These are phyloP conservation scores for Rhizopogon vulgaris DNA, from an alignment of 768 basidiomycete species.

Conservation along the genomic window DNA sequence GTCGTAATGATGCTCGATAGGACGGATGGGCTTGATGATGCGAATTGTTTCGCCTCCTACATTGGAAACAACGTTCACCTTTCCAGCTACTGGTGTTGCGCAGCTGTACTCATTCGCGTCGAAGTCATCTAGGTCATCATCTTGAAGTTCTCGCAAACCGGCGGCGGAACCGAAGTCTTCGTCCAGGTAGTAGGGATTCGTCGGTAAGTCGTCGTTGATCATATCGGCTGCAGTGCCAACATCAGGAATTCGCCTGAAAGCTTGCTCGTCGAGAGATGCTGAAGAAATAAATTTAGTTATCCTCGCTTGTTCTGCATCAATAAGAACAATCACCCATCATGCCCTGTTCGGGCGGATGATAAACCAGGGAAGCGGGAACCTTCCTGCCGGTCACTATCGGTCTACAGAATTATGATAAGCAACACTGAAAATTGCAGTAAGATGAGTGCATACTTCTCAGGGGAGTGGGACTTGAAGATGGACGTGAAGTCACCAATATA, in stretches of 20 bases:
- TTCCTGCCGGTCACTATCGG: slow-evolving; percentile 4
- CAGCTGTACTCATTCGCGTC: slow-evolving; percentile 24
- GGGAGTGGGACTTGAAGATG: slow-evolving; percentile 30
- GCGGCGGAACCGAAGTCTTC: slow-evolving; percentile 74
- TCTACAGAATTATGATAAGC: neutral
- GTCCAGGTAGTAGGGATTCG: slow-evolving; percentile 83
- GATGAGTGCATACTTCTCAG: slow-evolving; percentile 17
- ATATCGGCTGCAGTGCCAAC: slow-evolving; percentile 80
- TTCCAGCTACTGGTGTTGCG: slow-evolving; percentile 15
- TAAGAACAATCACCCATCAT: slow-evolving; percentile 22
- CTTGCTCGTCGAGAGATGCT: slow-evolving; percentile 79
- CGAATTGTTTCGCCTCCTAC: slow-evolving; percentile 84
- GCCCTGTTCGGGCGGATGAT: slow-evolving; percentile 4
- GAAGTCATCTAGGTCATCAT: slow-evolving; percentile 71
- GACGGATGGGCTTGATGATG: slow-evolving; percentile 59
- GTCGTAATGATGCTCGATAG: slow-evolving; percentile 72
- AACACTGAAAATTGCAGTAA: neutral
- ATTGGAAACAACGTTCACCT: slow-evolving; percentile 46
- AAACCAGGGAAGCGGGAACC: neutral
- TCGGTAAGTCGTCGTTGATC: slow-evolving; percentile 88
- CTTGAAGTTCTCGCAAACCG: slow-evolving; percentile 64
- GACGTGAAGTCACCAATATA: slow-evolving; percentile 48
- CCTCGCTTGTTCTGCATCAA: neutral
- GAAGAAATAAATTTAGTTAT: slow-evolving; percentile 4
- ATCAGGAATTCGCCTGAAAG: slow-evolving; percentile 71